phyloP scores from a whole-genome alignment of 1,139 yeast genomes.

The Zygosaccharomyces sapae region DNA sequence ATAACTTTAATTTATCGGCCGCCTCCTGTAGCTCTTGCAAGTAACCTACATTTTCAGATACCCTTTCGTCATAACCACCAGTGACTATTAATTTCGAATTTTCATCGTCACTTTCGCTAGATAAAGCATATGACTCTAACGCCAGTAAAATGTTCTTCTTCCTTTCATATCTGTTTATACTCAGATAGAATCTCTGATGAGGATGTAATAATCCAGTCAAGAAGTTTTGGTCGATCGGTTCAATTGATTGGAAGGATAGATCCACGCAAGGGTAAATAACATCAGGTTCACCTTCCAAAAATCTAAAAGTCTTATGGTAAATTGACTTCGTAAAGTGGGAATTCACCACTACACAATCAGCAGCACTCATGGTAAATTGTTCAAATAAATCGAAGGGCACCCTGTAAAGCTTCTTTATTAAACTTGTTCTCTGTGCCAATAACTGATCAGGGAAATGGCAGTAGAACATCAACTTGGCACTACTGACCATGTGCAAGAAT shows the following conservation, averaged over 20 bases:
- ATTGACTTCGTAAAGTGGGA: conserved; percentile 74
- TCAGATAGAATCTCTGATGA: conserved; percentile 46
- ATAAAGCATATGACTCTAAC: conserved; percentile 53
- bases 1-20: conserved; percentile 45
- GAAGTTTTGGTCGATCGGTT: conserved; percentile 22
- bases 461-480: conserved; percentile 60
- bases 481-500: conserved; percentile 48
- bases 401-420: conserved; percentile 63
- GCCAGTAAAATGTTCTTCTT: conserved; percentile 83
- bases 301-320: conserved; percentile 59
- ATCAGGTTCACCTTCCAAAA: conserved; percentile 44
- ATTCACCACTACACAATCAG: conserved; percentile 83
- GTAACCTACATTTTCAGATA: conserved; percentile 71
- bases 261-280: conserved; percentile 92
- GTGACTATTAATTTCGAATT: conserved; percentile 57
- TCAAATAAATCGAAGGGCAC: conserved; percentile 78
- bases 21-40: conserved; percentile 54
- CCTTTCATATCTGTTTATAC: conserved; percentile 83
- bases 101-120: conserved; percentile 26
- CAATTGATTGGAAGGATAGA: conserved; percentile 24
- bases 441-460: conserved; percentile 96
- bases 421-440: conserved; percentile 55
- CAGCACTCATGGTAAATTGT: conserved; percentile 68
- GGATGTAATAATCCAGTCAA: conserved; percentile 20
- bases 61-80: conserved; percentile 88